Percentiles rank a stretch among this genome's conserved stretches.
Evolutionary conservation across 225 moss, liverwort and hornwort species (phyloP).

Genomic region (Physcomitrium patens): DNA sequence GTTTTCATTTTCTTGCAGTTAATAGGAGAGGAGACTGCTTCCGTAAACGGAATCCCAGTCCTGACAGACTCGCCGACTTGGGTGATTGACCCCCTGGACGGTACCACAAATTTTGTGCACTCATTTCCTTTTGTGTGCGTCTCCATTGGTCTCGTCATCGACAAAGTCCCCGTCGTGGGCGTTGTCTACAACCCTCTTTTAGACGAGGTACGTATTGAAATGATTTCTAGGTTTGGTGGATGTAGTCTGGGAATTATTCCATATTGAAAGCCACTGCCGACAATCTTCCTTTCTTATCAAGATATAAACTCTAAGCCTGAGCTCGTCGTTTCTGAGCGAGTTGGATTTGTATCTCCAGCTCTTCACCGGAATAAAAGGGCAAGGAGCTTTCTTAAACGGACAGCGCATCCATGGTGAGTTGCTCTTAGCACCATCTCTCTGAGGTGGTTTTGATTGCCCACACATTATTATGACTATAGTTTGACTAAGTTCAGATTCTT

Average conservation of each 20-base stretch:
- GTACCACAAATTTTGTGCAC: conserved; percentile 98
- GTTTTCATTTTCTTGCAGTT: conserved; percentile 66
- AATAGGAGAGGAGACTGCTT: conserved; percentile 89
- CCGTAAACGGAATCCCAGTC: conserved; percentile 55
- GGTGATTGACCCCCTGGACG: conserved; percentile 95
- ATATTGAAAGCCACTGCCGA: background rate
- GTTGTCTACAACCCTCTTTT: conserved; percentile 89
- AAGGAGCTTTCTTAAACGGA: conserved; percentile 80
- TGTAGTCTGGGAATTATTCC: background rate
- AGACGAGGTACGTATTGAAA: conserved; percentile 54
- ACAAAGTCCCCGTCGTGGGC: conserved; percentile 72
- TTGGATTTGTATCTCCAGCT: conserved; percentile 47
- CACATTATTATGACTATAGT: background rate
- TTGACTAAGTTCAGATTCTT: too few species aligned
- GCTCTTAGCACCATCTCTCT: background rate
- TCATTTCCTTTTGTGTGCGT: conserved; percentile 95
- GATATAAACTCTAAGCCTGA: conserved; percentile 13
- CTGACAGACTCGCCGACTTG: conserved; percentile 86
- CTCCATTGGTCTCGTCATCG: conserved; percentile 75
- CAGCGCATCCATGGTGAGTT: conserved; percentile 53
- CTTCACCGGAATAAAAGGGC: conserved; percentile 75
- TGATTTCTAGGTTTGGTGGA: background rate
- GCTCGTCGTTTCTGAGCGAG: conserved; percentile 2
- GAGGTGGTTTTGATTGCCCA: background rate
- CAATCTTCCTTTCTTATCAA: background rate